Evolutionary conservation across 2,329 filamentous ascomycete genomes (phyloP), one percentile per base, ranked within the genome.

Genomic region (Chrysoporthe cubensis): DNA sequence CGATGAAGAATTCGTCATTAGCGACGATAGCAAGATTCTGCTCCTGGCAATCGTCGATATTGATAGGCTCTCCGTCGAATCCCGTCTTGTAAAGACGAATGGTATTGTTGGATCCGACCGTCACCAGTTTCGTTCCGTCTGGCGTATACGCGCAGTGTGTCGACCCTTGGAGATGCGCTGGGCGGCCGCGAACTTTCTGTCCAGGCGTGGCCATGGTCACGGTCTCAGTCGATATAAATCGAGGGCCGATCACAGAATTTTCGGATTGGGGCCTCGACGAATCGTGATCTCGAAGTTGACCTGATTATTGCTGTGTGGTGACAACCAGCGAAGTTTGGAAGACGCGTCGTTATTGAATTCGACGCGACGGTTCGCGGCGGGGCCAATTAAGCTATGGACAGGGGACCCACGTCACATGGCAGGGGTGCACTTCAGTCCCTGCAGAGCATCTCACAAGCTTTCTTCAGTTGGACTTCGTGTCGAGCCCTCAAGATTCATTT

Each of bases 81-180:
- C 93, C 93, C 16, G 94, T 96, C 72, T 91, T 92, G 82, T 97
- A 99, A 62, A 98, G 88, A 62, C 96, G 92, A 75, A 97, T 94
- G 8, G 93, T 93, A 75, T 96, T 96, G 81, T 98, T 97, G 68
- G 93, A 91, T 71, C 96, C 96, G 69, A 94, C 94, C 13, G 96
- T 98, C 72, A 98, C 88, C 67, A 99, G 85, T 74, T 91, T 92
- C 73, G 86, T 87, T 70, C 96, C 96, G 78, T 97, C 90, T 7
- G 93, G 92, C 0, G 94, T 97, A 80, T 98, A 98, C 71, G 91
- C 88, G 72, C 96, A 89, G 73, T 90, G 94, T 2, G 96, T 98
- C 67, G 89, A 88, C 71, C 96, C 96, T 65, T 92, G 90, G 2
- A 93, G 94, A 80, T 99, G 88, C 8, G 87, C 88, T n/a, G 90